phyloP scores from a whole-genome alignment of 306 rosid species.

The Bauhinia variegata region DNA sequence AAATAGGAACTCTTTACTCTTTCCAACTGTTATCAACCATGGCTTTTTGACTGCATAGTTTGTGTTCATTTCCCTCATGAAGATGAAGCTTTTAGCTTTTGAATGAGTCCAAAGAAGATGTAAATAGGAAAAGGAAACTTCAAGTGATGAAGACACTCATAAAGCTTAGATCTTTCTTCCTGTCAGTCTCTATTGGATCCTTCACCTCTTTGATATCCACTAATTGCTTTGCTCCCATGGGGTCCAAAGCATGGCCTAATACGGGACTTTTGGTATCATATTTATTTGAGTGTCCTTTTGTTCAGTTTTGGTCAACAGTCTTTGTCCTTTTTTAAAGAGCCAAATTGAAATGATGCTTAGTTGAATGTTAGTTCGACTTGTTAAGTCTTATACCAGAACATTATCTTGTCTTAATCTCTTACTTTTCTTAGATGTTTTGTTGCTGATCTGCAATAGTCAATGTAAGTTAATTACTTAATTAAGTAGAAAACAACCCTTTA shows the following conservation, averaged over 20 bases:
- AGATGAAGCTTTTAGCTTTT: slow-evolving; percentile 18
- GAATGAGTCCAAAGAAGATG: slow-evolving; percentile 31
- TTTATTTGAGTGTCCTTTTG: slow-evolving; percentile 24
- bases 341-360: slow-evolving; percentile 15
- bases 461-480: background rate
- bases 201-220: slow-evolving; percentile 30
- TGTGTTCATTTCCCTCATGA: slow-evolving; percentile 20
- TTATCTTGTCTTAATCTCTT: too few relatives aligned
- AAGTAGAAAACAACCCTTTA: slow-evolving; percentile 8
- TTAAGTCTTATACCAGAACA: background rate
- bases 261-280: slow-evolving; percentile 28
- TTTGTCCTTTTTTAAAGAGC: slow-evolving; percentile 16
- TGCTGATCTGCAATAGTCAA: too few relatives aligned
- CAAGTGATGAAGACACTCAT: slow-evolving; percentile 25
- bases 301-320: slow-evolving; percentile 25
- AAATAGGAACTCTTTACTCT: slow-evolving; percentile 31
- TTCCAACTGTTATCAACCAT: slow-evolving; percentile 29
- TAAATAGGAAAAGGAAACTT: slow-evolving; percentile 28
- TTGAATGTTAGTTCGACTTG: background rate
- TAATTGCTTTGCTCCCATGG: slow-evolving; percentile 41
- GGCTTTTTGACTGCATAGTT: slow-evolving; percentile 32
- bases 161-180: slow-evolving; percentile 13
- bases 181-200: slow-evolving; percentile 31
- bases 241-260: slow-evolving; percentile 39
- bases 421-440: too few relatives aligned